phyloP scores from a whole-genome alignment of 129 eudicot genomes.

The Artemisia argyi region DNA sequence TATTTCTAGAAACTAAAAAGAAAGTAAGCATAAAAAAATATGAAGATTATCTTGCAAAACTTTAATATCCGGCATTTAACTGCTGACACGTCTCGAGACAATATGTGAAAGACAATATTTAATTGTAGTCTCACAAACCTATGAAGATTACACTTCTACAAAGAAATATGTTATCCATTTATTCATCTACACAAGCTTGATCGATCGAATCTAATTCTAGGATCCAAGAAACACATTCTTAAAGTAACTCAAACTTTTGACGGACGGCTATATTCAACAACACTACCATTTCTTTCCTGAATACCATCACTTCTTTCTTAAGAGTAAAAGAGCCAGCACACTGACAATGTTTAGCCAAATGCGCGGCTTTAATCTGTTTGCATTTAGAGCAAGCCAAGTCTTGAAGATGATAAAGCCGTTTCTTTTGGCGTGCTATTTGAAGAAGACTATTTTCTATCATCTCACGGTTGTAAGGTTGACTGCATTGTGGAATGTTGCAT shows the following conservation, averaged over 20 bases:
- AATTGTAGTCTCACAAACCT: too few species aligned
- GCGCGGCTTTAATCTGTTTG: slow-evolving; percentile 82
- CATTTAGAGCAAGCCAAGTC: slow-evolving; percentile 89
- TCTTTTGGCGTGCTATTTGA: slow-evolving; percentile 78
- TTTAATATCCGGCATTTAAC: too few species aligned
- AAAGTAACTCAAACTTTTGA: slow-evolving; percentile 75
- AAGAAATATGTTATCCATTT: too few species aligned
- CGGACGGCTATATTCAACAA: slow-evolving; percentile 57
- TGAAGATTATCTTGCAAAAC: too few species aligned
- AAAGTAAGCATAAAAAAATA: too few species aligned
- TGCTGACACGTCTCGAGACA: too few species aligned
- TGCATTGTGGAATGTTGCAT: slow-evolving; percentile 79
- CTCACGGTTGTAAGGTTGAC: slow-evolving; percentile 88
- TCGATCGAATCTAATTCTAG: slow-evolving; percentile 40
- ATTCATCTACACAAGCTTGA: too few species aligned
- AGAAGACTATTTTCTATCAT: slow-evolving; percentile 79
- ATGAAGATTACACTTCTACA: too few species aligned
- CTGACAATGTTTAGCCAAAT: slow-evolving; percentile 72
- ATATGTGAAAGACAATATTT: too few species aligned
- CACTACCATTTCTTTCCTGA: slow-evolving; percentile 69
- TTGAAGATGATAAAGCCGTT: slow-evolving; percentile 81
- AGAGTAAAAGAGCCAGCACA: slow-evolving; percentile 87
- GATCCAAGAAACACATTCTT: slow-evolving; percentile 92
- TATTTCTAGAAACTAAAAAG: too few species aligned
- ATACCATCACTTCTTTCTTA: slow-evolving; percentile 57